Conservation (phyloP, 192 early-diverging fungal species). For the Umbelopsis ramanniana region DNA sequence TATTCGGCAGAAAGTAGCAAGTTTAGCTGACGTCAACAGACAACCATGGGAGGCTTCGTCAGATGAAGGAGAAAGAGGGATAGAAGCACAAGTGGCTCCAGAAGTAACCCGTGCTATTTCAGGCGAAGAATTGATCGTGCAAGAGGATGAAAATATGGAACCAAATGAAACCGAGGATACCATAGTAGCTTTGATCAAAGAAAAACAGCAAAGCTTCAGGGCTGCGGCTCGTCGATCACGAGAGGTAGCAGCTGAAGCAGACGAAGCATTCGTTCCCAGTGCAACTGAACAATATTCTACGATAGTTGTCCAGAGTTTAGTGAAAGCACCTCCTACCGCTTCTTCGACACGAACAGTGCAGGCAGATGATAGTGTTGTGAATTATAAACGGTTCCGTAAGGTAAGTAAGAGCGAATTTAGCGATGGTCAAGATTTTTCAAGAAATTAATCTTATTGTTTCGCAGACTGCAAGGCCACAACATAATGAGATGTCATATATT, state of each 20-base stretch:
- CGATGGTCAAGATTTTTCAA: no score
- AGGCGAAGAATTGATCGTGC: background rate
- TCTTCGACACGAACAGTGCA: background rate
- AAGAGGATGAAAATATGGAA: background rate
- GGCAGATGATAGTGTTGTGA: background rate
- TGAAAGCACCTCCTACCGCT: background rate
- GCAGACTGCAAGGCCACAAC: background rate
- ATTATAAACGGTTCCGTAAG: conserved; percentile 6
- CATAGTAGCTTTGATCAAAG: background rate
- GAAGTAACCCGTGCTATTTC: no score
- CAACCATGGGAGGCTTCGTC: background rate
- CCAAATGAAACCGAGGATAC: background rate
- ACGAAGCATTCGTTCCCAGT: background rate
- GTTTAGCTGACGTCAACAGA: background rate
- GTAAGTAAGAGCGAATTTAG: background rate
- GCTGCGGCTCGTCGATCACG: background rate
- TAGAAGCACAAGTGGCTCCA: background rate
- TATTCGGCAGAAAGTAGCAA: background rate
- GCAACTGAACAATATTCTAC: background rate
- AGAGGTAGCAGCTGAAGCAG: background rate
- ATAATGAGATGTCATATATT: conserved; percentile 11
- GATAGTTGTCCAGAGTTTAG: background rate
- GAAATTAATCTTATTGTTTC: background rate
- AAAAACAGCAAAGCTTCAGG: background rate
- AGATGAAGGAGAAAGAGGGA: background rate